Conservation (phyloP, 2,329 filamentous ascomycete genomes). For the Alternaria conjuncta region DNA sequence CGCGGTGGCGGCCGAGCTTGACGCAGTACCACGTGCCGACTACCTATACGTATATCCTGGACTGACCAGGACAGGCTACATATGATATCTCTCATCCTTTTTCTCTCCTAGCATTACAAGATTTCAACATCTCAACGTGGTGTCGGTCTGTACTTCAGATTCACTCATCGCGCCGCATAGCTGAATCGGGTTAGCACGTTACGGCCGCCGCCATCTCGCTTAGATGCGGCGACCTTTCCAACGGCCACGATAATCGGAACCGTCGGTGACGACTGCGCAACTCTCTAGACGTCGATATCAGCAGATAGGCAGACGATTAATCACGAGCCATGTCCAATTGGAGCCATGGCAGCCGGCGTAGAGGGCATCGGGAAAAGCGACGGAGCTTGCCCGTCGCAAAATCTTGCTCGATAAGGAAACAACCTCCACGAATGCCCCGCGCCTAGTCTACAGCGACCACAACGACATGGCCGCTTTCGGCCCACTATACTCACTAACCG, state of each 20-base stretch:
- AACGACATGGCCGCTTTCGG: constrained; percentile 28
- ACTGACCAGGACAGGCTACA: accelerated
- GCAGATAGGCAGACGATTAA: constrained; percentile 17
- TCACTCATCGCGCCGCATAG: constrained; percentile 8
- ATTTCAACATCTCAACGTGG: background rate
- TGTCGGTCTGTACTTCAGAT: background rate
- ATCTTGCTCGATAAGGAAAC: constrained; percentile 37
- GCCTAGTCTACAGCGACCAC: constrained; percentile 24
- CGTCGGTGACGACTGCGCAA: constrained; percentile 12
- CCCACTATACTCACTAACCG: constrained; percentile 17
- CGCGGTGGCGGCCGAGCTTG: background rate
- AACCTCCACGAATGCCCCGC: constrained; percentile 37
- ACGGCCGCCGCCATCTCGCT: constrained; percentile 10
- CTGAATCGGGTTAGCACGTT: constrained; percentile 3
- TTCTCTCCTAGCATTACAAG: background rate
- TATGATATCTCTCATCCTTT: background rate
- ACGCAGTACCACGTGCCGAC: background rate
- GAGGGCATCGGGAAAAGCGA: constrained; percentile 22
- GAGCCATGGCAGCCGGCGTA: constrained; percentile 33
- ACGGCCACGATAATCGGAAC: constrained; percentile 9
- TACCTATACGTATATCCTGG: background rate
- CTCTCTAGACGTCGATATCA: constrained; percentile 15
- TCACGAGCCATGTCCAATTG: constrained; percentile 27
- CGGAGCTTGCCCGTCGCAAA: constrained; percentile 28
- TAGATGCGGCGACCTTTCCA: constrained; percentile 9